Base-by-base conservation (phyloP, 2,329 filamentous ascomycete genomes). In the Pseudogymnoascus pannorum region DNA sequence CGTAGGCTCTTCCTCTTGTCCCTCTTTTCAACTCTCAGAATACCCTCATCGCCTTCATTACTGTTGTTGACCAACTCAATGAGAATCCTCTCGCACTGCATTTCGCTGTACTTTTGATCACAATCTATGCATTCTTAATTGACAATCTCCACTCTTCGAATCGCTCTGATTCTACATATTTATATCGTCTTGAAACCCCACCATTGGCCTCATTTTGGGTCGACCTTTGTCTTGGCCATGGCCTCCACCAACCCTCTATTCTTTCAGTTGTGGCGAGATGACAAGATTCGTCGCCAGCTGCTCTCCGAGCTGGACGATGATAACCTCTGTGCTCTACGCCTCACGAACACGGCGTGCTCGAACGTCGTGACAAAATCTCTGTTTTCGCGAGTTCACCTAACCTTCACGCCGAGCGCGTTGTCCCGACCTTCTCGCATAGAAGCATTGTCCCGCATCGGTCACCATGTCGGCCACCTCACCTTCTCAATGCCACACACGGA, bases 401-500 rank as follows among this genome's bases (percentile, higher is more conserved):
- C 84, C 68, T 92, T 92, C 75, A 83, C 84, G 29, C 78, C 89
- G 58, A 88, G 81, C 69, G 87, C 87, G 62, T 92, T 96, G 72
- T 92, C 89, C 59, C 87, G 86, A 68, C 84, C 87, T 33, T 82
- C 84, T 65, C 83, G 88, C 58, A 79, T 94, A 66, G 84, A 88
- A 63, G 90, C 91, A 22, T 79, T 96, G 62, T 83, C 86, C 63
- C 82, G 89, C 64, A 86, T 96, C 68, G 92, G 91, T 62, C 86
- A 86, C 67, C 85, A 93, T 73, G 83, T 95, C 68, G 86, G 90
- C 74, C 87, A 87, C 63, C 79, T 96, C 60, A 89, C 83, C 62
- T 95, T 96, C 76, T 81, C 80, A 71, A 82, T 95, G 67, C 83
- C 89, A 26, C 91, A 95, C 75, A 85, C 84, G 5, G 77, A 83